Conservation (phyloP, 352 stramenopile genomes). For the Phytophthora citricola region DNA sequence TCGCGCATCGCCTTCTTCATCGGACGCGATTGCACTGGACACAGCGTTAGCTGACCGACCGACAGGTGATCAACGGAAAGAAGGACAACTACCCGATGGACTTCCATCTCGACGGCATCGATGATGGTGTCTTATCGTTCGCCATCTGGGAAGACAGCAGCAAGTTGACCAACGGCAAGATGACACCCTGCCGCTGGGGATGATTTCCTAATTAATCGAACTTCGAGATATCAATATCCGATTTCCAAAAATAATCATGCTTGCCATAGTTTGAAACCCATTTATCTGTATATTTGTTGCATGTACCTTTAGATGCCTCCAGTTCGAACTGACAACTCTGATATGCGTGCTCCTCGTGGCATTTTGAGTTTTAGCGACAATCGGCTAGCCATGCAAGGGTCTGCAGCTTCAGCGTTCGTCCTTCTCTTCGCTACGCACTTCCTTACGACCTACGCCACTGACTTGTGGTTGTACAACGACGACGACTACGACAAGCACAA, state of each 20-base stretch:
- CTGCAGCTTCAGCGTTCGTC: neutral
- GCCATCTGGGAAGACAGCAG: slow-evolving; percentile 30
- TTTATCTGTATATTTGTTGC: neutral
- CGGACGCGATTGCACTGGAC: slow-evolving; percentile 13
- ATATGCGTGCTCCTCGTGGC: neutral
- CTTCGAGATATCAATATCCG: too few relatives aligned
- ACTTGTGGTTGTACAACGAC: slow-evolving; percentile 31
- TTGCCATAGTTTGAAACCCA: neutral
- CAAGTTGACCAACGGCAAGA: slow-evolving; percentile 24
- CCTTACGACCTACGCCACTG: slow-evolving; percentile 3
- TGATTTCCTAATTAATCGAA: neutral
- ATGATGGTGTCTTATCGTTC: slow-evolving; percentile 35
- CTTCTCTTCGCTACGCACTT: slow-evolving; percentile 5
- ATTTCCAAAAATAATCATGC: neutral
- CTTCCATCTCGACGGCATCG: slow-evolving; percentile 25
- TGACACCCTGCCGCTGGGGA: slow-evolving; percentile 21
- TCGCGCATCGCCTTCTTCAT: slow-evolving; percentile 38
- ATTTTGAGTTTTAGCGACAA: neutral
- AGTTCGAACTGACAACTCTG: neutral
- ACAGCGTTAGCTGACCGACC: slow-evolving; percentile 17
- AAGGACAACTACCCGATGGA: slow-evolving; percentile 33
- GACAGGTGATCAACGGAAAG: slow-evolving; percentile 22
- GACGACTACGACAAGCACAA: slow-evolving; percentile 34
- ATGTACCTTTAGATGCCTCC: neutral
- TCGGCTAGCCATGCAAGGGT: neutral